These are phyloP conservation scores for Orbilia brochopaga DNA, from an alignment of 2,329 filamentous ascomycete genomes.

Conservation along the genomic window DNA sequence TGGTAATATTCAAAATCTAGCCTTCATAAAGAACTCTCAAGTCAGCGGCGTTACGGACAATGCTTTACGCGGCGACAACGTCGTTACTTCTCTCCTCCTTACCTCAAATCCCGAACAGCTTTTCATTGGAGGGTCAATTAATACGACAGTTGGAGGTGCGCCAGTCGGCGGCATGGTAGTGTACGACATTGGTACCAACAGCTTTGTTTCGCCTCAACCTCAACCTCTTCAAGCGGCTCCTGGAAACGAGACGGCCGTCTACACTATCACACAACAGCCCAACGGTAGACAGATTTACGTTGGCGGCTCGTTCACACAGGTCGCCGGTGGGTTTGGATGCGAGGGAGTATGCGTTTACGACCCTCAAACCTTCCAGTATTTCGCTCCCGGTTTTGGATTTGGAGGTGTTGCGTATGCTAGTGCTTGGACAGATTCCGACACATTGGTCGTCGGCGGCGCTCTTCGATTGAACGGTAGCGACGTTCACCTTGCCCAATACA, in stretches of 20 bases:
- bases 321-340: conserved; percentile 60
- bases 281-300: conserved; percentile 78
- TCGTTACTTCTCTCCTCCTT: conserved; percentile 71
- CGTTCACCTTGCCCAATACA: conserved; percentile 74
- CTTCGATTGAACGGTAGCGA: conserved; percentile 71
- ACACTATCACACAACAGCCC: conserved; percentile 75
- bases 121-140: conserved; percentile 81
- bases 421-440: conserved; percentile 75
- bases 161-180: conserved; percentile 75
- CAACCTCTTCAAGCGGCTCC: conserved; percentile 60
- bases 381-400: conserved; percentile 72
- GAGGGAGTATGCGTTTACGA: conserved; percentile 83
- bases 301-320: conserved; percentile 72
- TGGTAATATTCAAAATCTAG: conserved; percentile 76
- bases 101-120: conserved; percentile 67
- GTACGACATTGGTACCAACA: conserved; percentile 73
- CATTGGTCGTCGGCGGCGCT: conserved; percentile 78
- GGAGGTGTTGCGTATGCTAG: conserved; percentile 73
- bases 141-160: conserved; percentile 70
- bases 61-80: conserved; percentile 74
- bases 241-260: conserved; percentile 74
- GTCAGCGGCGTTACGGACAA: conserved; percentile 73
- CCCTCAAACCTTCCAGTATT: conserved; percentile 64
- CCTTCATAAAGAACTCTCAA: conserved; percentile 72
- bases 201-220: conserved; percentile 76